A percentile compares a stretch with the other conserved stretches of the same genome.
Evolutionary conservation across 768 basidiomycete species (phyloP).

Genomic region (Amyloporia xantha): DNA sequence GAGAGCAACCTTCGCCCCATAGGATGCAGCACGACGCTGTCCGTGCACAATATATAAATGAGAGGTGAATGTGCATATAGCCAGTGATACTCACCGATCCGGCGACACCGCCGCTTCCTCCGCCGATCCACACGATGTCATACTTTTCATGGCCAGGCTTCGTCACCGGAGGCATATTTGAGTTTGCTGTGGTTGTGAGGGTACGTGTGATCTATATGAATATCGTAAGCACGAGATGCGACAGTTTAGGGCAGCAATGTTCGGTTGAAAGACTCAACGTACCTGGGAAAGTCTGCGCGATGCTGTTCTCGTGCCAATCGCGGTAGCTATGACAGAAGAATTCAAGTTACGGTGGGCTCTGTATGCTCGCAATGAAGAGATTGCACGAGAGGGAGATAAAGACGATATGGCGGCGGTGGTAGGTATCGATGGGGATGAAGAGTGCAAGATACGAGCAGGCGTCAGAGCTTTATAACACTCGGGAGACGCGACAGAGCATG

Average conservation of each 20-base stretch:
- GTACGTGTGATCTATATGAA: background rate
- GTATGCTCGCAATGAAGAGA: too few relatives aligned
- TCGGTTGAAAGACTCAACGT: background rate
- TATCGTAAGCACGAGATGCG: background rate
- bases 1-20: constrained; percentile 90
- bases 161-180: constrained; percentile 62
- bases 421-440: background rate
- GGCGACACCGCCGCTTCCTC: constrained; percentile 90
- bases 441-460: background rate
- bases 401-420: background rate
- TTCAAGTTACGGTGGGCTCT: background rate
- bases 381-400: background rate
- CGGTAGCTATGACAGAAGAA: background rate
- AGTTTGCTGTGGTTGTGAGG: background rate
- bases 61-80: background rate
- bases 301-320: background rate
- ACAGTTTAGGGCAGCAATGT: background rate
- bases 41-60: background rate
- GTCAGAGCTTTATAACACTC: constrained; percentile 1
- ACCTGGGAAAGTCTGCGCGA: constrained; percentile 1
- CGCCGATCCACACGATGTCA: constrained; percentile 86
- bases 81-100: constrained; percentile 54
- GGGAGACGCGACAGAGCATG: background rate
- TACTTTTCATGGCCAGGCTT: constrained; percentile 61
- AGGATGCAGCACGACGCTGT: constrained; percentile 84